phyloP scores from a whole-genome alignment of 2,329 filamentous ascomycete genomes.

The Aspergillus quadricinctus region DNA sequence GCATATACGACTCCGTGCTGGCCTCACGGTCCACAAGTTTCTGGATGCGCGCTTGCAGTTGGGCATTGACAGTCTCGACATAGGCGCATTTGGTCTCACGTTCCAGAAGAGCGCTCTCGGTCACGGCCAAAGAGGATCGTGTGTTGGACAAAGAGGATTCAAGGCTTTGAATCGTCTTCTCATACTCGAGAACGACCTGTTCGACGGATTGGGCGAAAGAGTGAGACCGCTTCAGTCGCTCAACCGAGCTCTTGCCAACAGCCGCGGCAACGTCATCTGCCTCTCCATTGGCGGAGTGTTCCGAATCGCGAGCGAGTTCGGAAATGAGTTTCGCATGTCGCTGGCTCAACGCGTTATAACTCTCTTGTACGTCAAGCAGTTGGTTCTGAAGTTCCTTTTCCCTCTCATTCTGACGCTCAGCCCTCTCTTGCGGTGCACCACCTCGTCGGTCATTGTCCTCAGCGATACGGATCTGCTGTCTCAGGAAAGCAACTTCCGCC shows the following conservation, averaged over 20 bases:
- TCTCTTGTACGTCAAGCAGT: slow-evolving; percentile 86
- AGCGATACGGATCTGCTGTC: slow-evolving; percentile 87
- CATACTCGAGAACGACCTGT: slow-evolving; percentile 93
- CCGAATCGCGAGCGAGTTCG: slow-evolving; percentile 81
- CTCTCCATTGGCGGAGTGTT: slow-evolving; percentile 46
- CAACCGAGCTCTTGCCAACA: slow-evolving; percentile 71
- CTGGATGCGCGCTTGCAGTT: slow-evolving; percentile 84
- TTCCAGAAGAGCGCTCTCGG: slow-evolving; percentile 82
- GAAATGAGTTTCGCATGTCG: slow-evolving; percentile 94
- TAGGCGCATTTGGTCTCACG: slow-evolving; percentile 93
- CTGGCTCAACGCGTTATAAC: slow-evolving; percentile 84
- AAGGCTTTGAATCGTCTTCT: slow-evolving; percentile 93
- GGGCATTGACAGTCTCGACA: slow-evolving; percentile 83
- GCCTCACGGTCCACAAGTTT: slow-evolving; percentile 89
- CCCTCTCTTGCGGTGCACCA: slow-evolving; percentile 62
- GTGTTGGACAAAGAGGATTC: slow-evolving; percentile 90
- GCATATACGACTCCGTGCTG: slow-evolving; percentile 87
- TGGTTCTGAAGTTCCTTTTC: slow-evolving; percentile 92
- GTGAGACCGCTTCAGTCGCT: slow-evolving; percentile 88
- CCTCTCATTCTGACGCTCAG: slow-evolving; percentile 74
- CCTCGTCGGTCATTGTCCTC: slow-evolving; percentile 60
- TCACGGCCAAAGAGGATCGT: slow-evolving; percentile 72
- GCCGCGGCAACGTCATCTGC: slow-evolving; percentile 49
- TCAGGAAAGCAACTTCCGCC: slow-evolving; percentile 86
- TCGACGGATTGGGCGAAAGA: slow-evolving; percentile 95